Percentiles rank a stretch among this genome's conserved stretches.
Conservation (phyloP, 805 yeast genomes). For the Barnettozyma sp. region DNA sequence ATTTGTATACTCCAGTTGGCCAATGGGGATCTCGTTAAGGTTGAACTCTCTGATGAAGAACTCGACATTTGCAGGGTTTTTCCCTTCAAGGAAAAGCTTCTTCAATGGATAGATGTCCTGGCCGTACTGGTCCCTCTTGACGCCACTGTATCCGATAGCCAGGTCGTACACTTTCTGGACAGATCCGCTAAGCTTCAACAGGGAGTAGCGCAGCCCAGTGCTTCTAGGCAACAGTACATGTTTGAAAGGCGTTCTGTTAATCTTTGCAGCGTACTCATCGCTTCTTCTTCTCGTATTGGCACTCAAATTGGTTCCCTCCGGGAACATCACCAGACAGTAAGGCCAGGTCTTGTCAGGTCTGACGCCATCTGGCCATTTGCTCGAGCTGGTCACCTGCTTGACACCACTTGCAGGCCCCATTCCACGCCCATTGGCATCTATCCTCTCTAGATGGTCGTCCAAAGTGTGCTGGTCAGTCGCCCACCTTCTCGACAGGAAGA, state of each 20-base stretch:
- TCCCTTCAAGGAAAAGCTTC: conserved; percentile 58
- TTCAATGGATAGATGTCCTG: conserved; percentile 68
- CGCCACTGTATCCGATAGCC: conserved; percentile 78
- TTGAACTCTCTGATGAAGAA: conserved; percentile 56
- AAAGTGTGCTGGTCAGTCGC: conserved; percentile 58
- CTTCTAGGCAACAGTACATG: conserved; percentile 77
- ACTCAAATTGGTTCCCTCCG: conserved; percentile 91
- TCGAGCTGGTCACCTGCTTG: conserved; percentile 14
- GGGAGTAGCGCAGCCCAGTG: conserved; percentile 67
- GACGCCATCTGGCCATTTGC: conserved; percentile 17
- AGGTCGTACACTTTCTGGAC: conserved; percentile 66
- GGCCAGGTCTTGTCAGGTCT: conserved; percentile 39
- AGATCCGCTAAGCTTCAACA: conserved; percentile 47
- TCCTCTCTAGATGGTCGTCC: conserved; percentile 44
- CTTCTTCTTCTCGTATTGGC: conserved; percentile 55
- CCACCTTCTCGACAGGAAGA: conserved; percentile 85
- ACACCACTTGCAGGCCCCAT: conserved; percentile 43
- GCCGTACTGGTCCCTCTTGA: conserved; percentile 55
- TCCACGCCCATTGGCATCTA: conserved; percentile 59
- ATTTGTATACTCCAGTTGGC: conserved; percentile 39
- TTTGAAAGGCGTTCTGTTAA: conserved; percentile 41
- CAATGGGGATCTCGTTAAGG: conserved; percentile 58
- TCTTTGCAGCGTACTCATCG: conserved; percentile 47
- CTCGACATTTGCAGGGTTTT: conserved; percentile 61
- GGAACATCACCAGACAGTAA: conserved; percentile 71